Conservation (phyloP, 73 alveolate genomes). For the Paraurostyla sp. region DNA sequence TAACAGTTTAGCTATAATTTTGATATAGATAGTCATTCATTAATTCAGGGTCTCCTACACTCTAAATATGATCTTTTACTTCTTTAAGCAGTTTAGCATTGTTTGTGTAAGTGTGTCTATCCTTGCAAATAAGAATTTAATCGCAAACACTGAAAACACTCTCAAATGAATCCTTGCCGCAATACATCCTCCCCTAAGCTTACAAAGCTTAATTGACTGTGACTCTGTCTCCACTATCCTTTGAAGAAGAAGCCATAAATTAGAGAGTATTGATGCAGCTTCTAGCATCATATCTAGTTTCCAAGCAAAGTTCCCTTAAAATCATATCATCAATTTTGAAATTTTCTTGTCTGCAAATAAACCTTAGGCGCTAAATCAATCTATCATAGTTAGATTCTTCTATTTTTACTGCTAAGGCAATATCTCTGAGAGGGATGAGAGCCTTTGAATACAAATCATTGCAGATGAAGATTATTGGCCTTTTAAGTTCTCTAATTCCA, state of each 20-base stretch:
- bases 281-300: conserved; percentile 84
- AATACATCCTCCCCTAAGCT: background rate
- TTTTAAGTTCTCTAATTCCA: conserved; percentile 56
- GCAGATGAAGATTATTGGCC: conserved; percentile 90
- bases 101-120: conserved; percentile 1
- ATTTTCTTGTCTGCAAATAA: conserved; percentile 81
- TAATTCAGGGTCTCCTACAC: conserved; percentile 18
- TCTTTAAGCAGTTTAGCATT: conserved; percentile 26
- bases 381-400: conserved; percentile 77
- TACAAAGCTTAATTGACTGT: conserved; percentile 20
- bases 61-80: background rate
- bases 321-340: conserved; percentile 76
- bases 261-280: conserved; percentile 81
- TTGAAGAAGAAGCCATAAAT: conserved; percentile 69
- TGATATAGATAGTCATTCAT: conserved; percentile 14
- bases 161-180: conserved; percentile 22
- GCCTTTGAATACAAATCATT: conserved; percentile 88
- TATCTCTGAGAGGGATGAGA: conserved; percentile 80
- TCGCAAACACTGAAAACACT: background rate
- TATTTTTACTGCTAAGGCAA: conserved; percentile 77
- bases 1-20: conserved; percentile 1
- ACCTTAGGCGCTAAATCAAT: conserved; percentile 69
- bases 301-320: conserved; percentile 67
- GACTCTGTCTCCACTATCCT: conserved; percentile 48
- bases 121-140: conserved; percentile 7